Percentiles rank a stretch among this genome's conserved stretches.
Evolutionary conservation across 1,284 basidiomycete species (phyloP).

Genomic region (Peniophora sp.): DNA sequence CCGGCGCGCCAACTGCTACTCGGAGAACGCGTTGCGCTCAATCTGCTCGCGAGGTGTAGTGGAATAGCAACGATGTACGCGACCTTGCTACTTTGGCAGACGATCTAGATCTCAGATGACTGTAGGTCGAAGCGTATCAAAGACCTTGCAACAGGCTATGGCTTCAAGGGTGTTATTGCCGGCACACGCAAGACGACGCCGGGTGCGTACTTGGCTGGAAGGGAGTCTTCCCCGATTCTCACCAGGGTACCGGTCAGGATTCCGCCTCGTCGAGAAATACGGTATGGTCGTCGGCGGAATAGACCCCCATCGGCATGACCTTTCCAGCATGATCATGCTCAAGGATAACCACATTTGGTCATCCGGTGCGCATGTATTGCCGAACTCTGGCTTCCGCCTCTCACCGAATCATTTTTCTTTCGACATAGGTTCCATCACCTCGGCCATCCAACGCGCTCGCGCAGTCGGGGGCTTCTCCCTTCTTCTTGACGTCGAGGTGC

Average conservation of each 20-base stretch:
- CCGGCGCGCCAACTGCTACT: constrained; percentile 86
- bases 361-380: constrained; percentile 47
- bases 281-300: constrained; percentile 98
- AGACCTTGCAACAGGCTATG: constrained; percentile 71
- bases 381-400: constrained; percentile 3
- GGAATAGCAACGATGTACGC: constrained; percentile 91
- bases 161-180: constrained; percentile 87
- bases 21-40: constrained; percentile 92
- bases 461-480: constrained; percentile 89
- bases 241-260: constrained; percentile 41
- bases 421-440: constrained; percentile 75
- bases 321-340: constrained; percentile 99
- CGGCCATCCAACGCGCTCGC: constrained; percentile 80
- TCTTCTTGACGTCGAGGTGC: constrained; percentile 92
- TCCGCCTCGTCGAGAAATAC: constrained; percentile 97
- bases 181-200: constrained; percentile 98
- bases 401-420: not conserved
- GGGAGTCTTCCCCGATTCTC: not conserved
- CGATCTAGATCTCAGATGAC: not conserved
- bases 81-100: not conserved
- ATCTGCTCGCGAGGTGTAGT: constrained; percentile 90
- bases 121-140: constrained; percentile 73
- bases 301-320: constrained; percentile 93
- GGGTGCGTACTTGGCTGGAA: too few relatives aligned
- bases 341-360: constrained; percentile 99